Evolutionary conservation across 2,329 filamentous ascomycete genomes (phyloP).

Genomic region (Penicillium sp.): DNA sequence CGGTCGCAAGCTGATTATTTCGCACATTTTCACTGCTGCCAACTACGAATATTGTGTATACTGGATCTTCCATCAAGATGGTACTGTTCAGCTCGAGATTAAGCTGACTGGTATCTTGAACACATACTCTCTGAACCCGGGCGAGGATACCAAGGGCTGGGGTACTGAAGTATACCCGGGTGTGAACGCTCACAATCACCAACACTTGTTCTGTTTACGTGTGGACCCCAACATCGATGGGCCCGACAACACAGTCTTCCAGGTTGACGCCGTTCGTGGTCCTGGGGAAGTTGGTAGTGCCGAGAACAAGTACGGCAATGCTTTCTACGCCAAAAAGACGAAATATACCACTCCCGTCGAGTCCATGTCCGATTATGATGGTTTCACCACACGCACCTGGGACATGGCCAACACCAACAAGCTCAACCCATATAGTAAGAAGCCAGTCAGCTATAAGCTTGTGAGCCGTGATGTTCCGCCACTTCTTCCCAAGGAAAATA

Average conservation of each 20-base stretch:
- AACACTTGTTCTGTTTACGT: slow-evolving; percentile 90
- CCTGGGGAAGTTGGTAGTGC: slow-evolving; percentile 73
- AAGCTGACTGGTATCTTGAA: slow-evolving; percentile 91
- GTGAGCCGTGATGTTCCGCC: slow-evolving; percentile 80
- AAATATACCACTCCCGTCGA: slow-evolving; percentile 70
- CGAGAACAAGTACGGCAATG: slow-evolving; percentile 88
- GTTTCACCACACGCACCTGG: slow-evolving; percentile 78
- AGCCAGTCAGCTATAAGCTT: slow-evolving; percentile 84
- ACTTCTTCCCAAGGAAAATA: slow-evolving; percentile 76
- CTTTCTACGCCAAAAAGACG: slow-evolving; percentile 82
- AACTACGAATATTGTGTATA: slow-evolving; percentile 92
- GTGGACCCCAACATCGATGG: slow-evolving; percentile 87
- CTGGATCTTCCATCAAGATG: slow-evolving; percentile 92
- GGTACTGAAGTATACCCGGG: slow-evolving; percentile 88
- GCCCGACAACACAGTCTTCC: slow-evolving; percentile 78
- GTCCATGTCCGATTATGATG: slow-evolving; percentile 77
- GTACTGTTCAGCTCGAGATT: slow-evolving; percentile 87
- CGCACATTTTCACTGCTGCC: slow-evolving; percentile 90
- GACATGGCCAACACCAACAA: slow-evolving; percentile 84
- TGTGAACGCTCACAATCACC: slow-evolving; percentile 94
- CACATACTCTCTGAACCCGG: slow-evolving; percentile 78
- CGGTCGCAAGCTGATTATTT: slow-evolving; percentile 80
- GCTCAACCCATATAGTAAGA: slow-evolving; percentile 81
- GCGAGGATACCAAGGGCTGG: slow-evolving; percentile 82
- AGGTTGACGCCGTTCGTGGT: slow-evolving; percentile 72